Conservation (phyloP, 176 grass and related monocot species). For the Zizania latifolia region DNA sequence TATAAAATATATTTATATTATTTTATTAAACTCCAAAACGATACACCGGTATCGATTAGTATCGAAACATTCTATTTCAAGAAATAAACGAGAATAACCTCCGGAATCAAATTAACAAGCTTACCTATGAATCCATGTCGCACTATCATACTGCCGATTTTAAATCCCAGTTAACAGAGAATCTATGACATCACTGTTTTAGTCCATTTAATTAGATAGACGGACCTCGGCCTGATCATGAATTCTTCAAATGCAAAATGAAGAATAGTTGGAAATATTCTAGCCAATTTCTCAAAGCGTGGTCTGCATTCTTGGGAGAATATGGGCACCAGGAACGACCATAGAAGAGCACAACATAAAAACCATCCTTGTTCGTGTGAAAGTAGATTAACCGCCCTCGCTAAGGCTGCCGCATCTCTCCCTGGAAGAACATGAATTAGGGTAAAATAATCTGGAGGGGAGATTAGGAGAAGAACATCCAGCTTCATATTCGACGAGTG, state of each 20-base stretch:
- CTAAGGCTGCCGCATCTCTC: conserved; percentile 34
- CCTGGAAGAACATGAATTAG: conserved; percentile 17
- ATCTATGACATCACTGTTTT: neutral
- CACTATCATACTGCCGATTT: too few relatives aligned
- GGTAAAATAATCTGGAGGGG: neutral
- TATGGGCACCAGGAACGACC: conserved; percentile 67
- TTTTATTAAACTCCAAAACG: too few relatives aligned
- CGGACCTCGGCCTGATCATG: conserved; percentile 38
- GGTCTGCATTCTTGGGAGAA: conserved; percentile 50
- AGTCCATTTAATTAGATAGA: neutral
- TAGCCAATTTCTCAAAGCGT: conserved; percentile 34
- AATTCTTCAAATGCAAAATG: conserved; percentile 64
- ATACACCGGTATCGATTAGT: too few relatives aligned
- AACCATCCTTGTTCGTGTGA: conserved; percentile 31
- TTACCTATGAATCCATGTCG: too few relatives aligned
- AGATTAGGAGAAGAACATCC: too few relatives aligned
- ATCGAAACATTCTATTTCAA: too few relatives aligned
- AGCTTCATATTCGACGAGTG: neutral
- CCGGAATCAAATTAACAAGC: too few relatives aligned
- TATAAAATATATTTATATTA: too few relatives aligned
- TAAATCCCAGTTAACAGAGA: conserved; percentile 11
- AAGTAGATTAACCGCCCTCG: conserved; percentile 37
- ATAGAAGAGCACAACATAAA: conserved; percentile 52
- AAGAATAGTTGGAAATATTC: conserved; percentile 44
- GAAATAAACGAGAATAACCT: too few relatives aligned